Evolutionary conservation across 23 red algal species (phyloP), one percentile per base, ranked within the genome.

Genomic region (Agarophyton chilense): DNA sequence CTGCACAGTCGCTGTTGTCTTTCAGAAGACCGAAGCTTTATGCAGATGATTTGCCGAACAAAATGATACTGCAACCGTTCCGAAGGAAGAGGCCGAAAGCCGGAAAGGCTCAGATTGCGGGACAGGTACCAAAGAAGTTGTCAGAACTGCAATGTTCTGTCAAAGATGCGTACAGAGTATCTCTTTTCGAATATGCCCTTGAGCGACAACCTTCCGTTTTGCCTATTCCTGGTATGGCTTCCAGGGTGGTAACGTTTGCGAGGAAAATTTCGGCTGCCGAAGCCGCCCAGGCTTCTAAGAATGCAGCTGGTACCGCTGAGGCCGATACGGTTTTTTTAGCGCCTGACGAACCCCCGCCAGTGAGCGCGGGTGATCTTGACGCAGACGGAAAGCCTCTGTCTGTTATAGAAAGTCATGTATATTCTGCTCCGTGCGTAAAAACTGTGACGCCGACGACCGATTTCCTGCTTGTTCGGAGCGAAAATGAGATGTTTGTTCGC

Each of bases 191-290:
- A 74, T 99, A 99, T 81, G 92, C 92, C 1, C 82, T 99, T 50
- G 97, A 99, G 54, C 72, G 86, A 1, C 78, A 74, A 43, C 97
- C 97, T 16, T 63, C 82, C 13, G 58, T 96, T 0, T 40, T 99
- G 4, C 93, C 89, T 17, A 81, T 99, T 53, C 93, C 94, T 33
- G 97, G 97, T 21, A 99, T 98, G 97, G 97, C 97, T 11, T 90
- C 85, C 3, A 53, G 93, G 21, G 61, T 96, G 21, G 72, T 95
- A 17, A 93, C 90, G 31, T 99, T 96, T 70, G 89, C 73, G 31
- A 89, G 97, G 19, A 84, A 92, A 45, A 76, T 56, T n/a, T 83
- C 77, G 25, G 92, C 88, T 29, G 95, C 84, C 6, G 91, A 78
- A 29, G 93, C 87, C 11, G 86, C 76, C 25, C 83, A 76, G 50